Percentiles rank a stretch among this genome's conserved stretches.
phyloP scores from a whole-genome alignment of 306 rosid genomes.

The Vigna nakashimae region DNA sequence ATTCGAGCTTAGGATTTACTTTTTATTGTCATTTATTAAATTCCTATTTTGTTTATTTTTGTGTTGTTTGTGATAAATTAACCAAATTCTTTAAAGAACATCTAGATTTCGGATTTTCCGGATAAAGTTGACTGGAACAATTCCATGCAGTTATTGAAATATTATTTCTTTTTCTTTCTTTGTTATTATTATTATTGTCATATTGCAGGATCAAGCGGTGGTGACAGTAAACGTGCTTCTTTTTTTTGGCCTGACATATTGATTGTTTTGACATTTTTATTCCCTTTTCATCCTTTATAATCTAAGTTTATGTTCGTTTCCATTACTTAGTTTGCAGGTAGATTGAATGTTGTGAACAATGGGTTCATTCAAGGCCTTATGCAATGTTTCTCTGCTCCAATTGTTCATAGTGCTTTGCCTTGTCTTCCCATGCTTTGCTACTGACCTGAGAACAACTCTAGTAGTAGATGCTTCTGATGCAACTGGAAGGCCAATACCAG shows the following conservation, averaged over 20 bases:
- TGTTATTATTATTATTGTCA: conserved; percentile 13
- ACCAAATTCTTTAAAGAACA: background rate
- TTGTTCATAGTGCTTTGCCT: conserved; percentile 50
- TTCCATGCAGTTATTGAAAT: conserved; percentile 30
- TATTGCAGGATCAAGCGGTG: conserved; percentile 42
- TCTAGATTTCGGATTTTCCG: background rate
- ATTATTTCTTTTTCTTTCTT: background rate
- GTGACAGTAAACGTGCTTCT: conserved; percentile 24
- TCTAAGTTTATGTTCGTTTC: conserved; percentile 15
- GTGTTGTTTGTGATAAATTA: conserved; percentile 2
- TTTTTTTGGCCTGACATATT: conserved; percentile 29
- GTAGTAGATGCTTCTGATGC: conserved; percentile 71
- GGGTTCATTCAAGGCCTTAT: conserved; percentile 55
- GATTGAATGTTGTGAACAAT: conserved; percentile 65
- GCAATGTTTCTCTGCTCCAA: conserved; percentile 54
- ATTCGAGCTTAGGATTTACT: conserved; percentile 23
- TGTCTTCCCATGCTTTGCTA: conserved; percentile 52
- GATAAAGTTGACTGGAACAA: conserved; percentile 1
- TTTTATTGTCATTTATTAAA: background rate
- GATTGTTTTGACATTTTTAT: background rate
- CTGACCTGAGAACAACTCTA: conserved; percentile 50
- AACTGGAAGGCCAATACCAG: conserved; percentile 59
- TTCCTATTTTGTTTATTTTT: background rate
- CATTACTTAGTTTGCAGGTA: conserved; percentile 43
- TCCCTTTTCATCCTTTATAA: conserved; percentile 17